These are phyloP conservation scores for Phytopythium oedochilum DNA, from an alignment of 352 stramenopile genomes.

Conservation along the genomic window DNA sequence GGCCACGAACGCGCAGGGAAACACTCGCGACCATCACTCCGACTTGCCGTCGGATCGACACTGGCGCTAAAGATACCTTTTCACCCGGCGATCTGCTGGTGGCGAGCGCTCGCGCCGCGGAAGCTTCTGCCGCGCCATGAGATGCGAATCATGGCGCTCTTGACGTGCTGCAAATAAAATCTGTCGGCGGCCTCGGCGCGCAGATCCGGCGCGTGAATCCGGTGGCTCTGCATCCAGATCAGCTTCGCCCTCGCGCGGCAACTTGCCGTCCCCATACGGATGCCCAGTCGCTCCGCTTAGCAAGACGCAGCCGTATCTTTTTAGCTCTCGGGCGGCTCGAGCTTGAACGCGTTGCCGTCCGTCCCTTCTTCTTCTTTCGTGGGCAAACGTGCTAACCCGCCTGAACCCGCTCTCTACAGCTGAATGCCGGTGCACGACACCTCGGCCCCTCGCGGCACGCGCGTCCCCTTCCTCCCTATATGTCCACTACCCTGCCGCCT, in stretches of 20 bases:
- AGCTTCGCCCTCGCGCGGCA: not conserved
- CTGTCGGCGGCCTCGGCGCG: not conserved
- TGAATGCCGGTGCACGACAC: too few relatives aligned
- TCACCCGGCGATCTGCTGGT: too few relatives aligned
- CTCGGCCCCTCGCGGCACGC: too few relatives aligned
- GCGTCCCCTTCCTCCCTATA: not conserved
- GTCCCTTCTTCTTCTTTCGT: not conserved
- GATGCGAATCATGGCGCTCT: not conserved
- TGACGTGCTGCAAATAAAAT: not conserved
- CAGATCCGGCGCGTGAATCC: not conserved
- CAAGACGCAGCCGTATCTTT: not conserved
- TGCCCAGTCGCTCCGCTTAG: not conserved
- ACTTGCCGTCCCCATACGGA: not conserved
- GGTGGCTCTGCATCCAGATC: not conserved
- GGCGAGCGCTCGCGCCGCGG: too few relatives aligned
- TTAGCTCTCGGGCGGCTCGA: too few relatives aligned
- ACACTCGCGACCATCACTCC: slow-evolving; percentile 1
- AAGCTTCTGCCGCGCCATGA: not conserved
- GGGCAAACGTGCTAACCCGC: not conserved
- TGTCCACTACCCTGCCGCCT: not conserved
- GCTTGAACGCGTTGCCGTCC: not conserved
- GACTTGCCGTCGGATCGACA: not conserved
- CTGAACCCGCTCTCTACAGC: not conserved
- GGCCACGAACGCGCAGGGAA: not conserved
- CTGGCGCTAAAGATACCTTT: not conserved